Base-by-base conservation (phyloP, 1,139 yeast genomes). In the Scheffersomyces illinoinensis region DNA sequence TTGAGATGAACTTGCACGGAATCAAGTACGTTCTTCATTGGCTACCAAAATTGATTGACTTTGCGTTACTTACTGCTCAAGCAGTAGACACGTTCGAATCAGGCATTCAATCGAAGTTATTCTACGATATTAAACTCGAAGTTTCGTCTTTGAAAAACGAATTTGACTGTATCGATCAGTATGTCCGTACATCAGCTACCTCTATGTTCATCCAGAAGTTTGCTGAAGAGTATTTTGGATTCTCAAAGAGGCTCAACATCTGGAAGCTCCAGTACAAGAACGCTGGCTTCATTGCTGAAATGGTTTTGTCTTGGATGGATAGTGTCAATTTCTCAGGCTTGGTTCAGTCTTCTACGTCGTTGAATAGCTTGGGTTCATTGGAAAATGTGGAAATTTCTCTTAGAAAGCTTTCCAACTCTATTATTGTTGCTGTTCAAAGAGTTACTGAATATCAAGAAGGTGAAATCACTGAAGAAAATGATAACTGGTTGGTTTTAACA, bases 341-440 rank as follows among this genome's bases (percentile, higher is more conserved):
- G 52, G 62, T 70, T 0, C 56, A 63, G 49, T 66, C 74, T 1
- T 67, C 73, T 2, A 73, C 78, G 2, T 67, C 76, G 1, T 57
- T 73, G 20, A 56, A 59, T 1, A 50, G 59, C 5, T 43, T 66
- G 4, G 62, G 61, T 6, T 61, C 74, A 0, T 64, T 84, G 4
- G 78, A 76, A 53, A 78, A 73, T 8, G 68, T 86, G 53, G 92
- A 89, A 64, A 56, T 60, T 7, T 66, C 74, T 1, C 78, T 86
- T 61, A 78, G 89, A 60, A 79, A 80, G 19, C 69, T 90, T 6
- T 79, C 88, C n/a, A 84, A 85, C 43, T 81, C 89, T 3, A 81
- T 91, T 43, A 75, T 93, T 58, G 79, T 93, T 52, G 81, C 89
- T 0, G 83, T 90, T 63, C 98, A 93, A 73, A 84, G 85, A 61